Conservation (phyloP, 2,329 filamentous ascomycete species). For the Tolypocladium capitatum region DNA sequence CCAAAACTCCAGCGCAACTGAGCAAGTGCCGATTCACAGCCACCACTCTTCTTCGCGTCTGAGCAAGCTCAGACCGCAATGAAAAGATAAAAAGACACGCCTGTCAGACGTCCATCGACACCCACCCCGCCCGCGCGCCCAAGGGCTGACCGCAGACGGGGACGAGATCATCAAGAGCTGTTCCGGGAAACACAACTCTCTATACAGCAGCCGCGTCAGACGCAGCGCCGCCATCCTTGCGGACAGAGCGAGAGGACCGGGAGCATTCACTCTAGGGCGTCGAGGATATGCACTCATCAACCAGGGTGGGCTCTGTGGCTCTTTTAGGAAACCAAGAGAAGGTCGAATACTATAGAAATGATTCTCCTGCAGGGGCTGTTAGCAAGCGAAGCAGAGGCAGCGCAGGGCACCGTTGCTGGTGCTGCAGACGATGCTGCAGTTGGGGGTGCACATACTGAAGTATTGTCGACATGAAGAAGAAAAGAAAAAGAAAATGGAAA, state of each 20-base stretch:
- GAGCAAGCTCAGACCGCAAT: conserved; percentile 34
- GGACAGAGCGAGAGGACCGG: conserved; percentile 45
- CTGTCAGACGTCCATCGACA: conserved; percentile 86
- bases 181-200: conserved; percentile 41
- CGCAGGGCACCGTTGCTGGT: no score
- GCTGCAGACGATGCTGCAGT: conserved; percentile 8
- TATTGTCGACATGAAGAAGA: conserved; percentile 51
- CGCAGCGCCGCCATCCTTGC: conserved; percentile 43
- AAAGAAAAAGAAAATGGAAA: conserved; percentile 29
- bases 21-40: neutral
- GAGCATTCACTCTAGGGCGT: conserved; percentile 75
- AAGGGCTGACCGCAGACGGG: conserved; percentile 58
- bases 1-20: no score
- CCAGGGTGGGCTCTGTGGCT: conserved; percentile 93
- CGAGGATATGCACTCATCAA: conserved; percentile 85
- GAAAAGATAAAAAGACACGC: conserved; percentile 42
- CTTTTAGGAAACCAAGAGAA: conserved; percentile 81
- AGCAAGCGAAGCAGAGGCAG: conserved; percentile 4
- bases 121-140: conserved; percentile 69
- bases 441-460: conserved; percentile 35
- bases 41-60: conserved; percentile 37
- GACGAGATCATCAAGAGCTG: conserved; percentile 73
- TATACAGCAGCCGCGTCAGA: conserved; percentile 45
- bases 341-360: conserved; percentile 97
- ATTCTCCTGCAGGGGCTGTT: conserved; percentile 48